Percentiles rank a stretch among this genome's conserved stretches.
phyloP scores from a whole-genome alignment of 345 rosid genomes.

The Lepidium aucheri region DNA sequence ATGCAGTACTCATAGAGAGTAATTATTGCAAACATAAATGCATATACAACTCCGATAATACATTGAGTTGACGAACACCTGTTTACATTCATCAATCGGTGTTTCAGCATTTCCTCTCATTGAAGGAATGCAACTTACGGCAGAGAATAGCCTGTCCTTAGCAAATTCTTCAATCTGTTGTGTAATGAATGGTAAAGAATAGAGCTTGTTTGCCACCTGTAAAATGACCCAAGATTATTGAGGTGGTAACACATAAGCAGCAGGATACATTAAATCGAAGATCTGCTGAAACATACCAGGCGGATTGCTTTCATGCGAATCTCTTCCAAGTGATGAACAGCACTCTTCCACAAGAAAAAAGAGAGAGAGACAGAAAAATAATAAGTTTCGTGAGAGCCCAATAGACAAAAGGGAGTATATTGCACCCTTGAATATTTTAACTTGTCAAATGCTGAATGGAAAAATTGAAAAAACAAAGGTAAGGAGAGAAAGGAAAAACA shows the following conservation, averaged over 20 bases:
- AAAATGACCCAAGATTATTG: conserved; percentile 14
- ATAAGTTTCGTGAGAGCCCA: neutral
- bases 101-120: conserved; percentile 42
- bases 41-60: neutral
- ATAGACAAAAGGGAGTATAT: neutral
- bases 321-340: conserved; percentile 90
- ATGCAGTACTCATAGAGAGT: neutral
- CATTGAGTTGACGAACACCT: conserved; percentile 38
- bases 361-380: neutral
- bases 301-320: conserved; percentile 98
- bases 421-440: neutral
- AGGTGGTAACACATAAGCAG: neutral
- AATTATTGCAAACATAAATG: neutral
- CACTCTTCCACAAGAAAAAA: conserved; percentile 47
- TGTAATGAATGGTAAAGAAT: conserved; percentile 61
- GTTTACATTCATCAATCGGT: conserved; percentile 30
- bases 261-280: neutral
- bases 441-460: neutral
- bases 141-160: conserved; percentile 55
- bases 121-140: conserved; percentile 30
- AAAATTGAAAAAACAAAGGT: neutral
- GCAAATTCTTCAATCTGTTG: conserved; percentile 89
- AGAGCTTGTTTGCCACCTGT: conserved; percentile 95
- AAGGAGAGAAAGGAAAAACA: neutral
- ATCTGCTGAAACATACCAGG: conserved; percentile 47